A percentile compares a stretch with the other conserved stretches of the same genome.
phyloP scores from a whole-genome alignment of 495 filamentous ascomycete species.

The Lentithecium fluviatile region DNA sequence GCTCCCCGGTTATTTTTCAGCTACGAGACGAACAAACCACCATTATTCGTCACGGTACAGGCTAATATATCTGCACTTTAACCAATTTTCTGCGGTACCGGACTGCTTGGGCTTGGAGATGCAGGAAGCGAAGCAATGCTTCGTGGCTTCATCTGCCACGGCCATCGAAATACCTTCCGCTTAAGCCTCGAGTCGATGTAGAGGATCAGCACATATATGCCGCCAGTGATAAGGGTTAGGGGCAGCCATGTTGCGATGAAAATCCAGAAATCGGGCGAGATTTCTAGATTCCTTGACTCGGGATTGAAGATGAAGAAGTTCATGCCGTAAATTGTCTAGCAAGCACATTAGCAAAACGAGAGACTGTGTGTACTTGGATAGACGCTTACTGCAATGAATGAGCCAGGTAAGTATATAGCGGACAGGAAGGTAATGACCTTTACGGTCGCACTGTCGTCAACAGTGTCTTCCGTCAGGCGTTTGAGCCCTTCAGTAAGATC shows the following conservation, averaged over 20 bases:
- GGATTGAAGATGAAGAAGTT: conserved; percentile 18
- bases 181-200: conserved; percentile 6
- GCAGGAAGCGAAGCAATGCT: not conserved
- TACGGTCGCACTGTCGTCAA: conserved; percentile 31
- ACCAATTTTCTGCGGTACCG: too few relatives aligned
- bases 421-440: conserved; percentile 36
- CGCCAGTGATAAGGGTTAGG: conserved; percentile 4
- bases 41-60: too few relatives aligned
- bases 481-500: conserved; percentile 17
- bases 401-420: conserved; percentile 33
- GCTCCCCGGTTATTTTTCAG: too few relatives aligned
- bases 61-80: too few relatives aligned
- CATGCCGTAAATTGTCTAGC: conserved; percentile 7
- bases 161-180: conserved; percentile 5
- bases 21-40: too few relatives aligned
- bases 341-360: not conserved
- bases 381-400: conserved; percentile 20
- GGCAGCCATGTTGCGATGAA: conserved; percentile 12
- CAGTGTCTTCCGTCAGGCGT: conserved; percentile 27
- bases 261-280: conserved; percentile 13
- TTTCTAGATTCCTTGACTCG: not conserved
- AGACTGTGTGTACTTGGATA: not conserved
- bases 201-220: conserved; percentile 3
- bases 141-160: conserved; percentile 12
- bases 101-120: too few relatives aligned